Base-by-base conservation (phyloP, 306 rosid genomes). In the Hippophae tibetana region DNA sequence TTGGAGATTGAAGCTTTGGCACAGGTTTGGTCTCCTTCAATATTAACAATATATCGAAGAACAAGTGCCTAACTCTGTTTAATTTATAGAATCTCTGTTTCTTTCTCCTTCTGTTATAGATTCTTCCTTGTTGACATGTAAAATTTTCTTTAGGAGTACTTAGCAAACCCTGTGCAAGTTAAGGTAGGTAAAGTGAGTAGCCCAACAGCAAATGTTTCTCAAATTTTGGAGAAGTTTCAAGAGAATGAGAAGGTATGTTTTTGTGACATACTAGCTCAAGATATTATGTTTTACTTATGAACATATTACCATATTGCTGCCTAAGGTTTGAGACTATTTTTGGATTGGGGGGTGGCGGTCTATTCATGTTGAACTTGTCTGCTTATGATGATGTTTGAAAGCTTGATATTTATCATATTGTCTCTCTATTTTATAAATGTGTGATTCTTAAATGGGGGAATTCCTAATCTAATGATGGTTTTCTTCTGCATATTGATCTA, bases 131-230 rank as follows among this genome's bases (percentile, higher is more conserved):
- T 18, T 51, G 47, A 51, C 9, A 74, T 52, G 18, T 10, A 48
- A 9, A 18, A 18, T 18, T 49, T 57, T 27, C 64, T 75, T 75
- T 89, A 87, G 96, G 96, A 87, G 76, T 87, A 87, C 81, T 80
- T 87, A 8, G 46, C 74, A 51, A 74, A 58, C 41, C 89, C 96
- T 1, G 87, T 87, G 70, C 87, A 78, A 74, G 96, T 87, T 75
- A 82, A 74, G 72, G 93, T 87, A 44, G 96, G 96, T 70, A 84
- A 80, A 78, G 96, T 87, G 72, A 87, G 96, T 73, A 82, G 87
- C 68, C 96, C 96, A 62, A 87, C 96, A 65, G 85, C 96, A 70
- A 87, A 84, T 54, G 96, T 87, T 65, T 76, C 79, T 57, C 96
- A 87, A 76, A 80, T 52, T 59, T 87, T 84, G 78, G 83, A 82